phyloP scores from a whole-genome alignment of 768 basidiomycete species.

The Leccinum imitatum region DNA sequence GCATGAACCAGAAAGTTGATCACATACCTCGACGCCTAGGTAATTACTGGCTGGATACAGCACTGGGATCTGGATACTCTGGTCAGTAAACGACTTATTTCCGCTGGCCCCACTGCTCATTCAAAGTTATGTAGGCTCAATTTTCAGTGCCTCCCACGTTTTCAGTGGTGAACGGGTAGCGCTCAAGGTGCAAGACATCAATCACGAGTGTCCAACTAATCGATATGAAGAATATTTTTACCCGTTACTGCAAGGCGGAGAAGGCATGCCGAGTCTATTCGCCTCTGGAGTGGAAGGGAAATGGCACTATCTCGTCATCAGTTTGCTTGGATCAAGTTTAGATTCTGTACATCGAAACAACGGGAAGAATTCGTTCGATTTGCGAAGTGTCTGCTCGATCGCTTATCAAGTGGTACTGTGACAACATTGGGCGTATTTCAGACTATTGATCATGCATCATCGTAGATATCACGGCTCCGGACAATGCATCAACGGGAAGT shows the following conservation, averaged over 20 bases:
- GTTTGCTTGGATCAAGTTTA: constrained; percentile 68
- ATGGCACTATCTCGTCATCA: constrained; percentile 77
- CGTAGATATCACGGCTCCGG: constrained; percentile 67
- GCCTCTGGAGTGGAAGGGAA: constrained; percentile 54
- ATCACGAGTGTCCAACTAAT: constrained; percentile 78
- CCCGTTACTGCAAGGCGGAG: constrained; percentile 66
- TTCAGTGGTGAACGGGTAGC: constrained; percentile 62
- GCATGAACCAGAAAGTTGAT: constrained; percentile 18
- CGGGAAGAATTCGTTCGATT: constrained; percentile 59
- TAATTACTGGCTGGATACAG: constrained; percentile 60
- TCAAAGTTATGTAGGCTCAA: constrained; percentile 53
- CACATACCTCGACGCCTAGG: constrained; percentile 42
- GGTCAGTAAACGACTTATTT: constrained; percentile 40
- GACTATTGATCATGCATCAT: constrained; percentile 9
- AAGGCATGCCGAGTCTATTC: constrained; percentile 74
- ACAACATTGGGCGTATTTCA: background rate
- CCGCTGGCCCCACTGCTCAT: constrained; percentile 1
- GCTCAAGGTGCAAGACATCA: constrained; percentile 66
- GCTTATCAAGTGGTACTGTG: constrained; percentile 72
- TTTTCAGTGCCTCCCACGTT: constrained; percentile 61
- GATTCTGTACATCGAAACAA: constrained; percentile 58
- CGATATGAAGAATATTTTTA: constrained; percentile 68
- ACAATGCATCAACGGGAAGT: constrained; percentile 75
- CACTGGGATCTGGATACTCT: constrained; percentile 72
- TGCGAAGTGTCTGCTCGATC: constrained; percentile 70